Percentiles rank a stretch among this genome's conserved stretches.
phyloP scores from a whole-genome alignment of 179 eudicot species.

The Corrigiola litoralis region DNA sequence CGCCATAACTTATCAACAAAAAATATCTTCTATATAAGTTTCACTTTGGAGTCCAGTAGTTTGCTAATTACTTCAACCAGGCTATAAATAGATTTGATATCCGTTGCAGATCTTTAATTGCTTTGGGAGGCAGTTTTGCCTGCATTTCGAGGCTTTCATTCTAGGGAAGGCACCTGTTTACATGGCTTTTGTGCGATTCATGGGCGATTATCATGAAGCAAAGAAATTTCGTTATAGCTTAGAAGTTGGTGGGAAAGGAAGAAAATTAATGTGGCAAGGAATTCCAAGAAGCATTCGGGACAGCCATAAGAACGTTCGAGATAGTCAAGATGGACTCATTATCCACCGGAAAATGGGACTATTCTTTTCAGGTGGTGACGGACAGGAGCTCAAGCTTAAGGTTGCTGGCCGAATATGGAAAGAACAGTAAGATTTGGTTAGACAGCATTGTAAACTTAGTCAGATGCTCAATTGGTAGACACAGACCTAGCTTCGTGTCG shows the following conservation, averaged over 20 bases:
- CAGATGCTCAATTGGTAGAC: too few species aligned
- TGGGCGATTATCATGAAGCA: conserved; percentile 46
- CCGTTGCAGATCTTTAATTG: conserved; percentile 67
- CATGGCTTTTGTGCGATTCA: conserved; percentile 44
- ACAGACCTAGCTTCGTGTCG: too few species aligned
- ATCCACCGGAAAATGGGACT: conserved; percentile 46
- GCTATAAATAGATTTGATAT: too few species aligned
- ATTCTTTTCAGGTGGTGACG: conserved; percentile 42
- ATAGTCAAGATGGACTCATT: conserved; percentile 46
- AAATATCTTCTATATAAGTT: too few species aligned
- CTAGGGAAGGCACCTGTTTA: conserved; percentile 47
- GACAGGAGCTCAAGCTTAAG: conserved; percentile 38
- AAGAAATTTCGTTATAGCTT: conserved; percentile 34
- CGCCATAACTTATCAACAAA: too few species aligned
- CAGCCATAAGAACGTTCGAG: conserved; percentile 39
- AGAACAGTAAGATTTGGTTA: too few species aligned
- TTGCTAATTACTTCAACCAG: too few species aligned
- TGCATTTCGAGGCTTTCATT: conserved; percentile 56
- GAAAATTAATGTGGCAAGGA: conserved; percentile 42
- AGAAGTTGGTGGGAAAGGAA: conserved; percentile 41
- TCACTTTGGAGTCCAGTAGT: too few species aligned
- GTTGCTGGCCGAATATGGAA: conserved; percentile 44
- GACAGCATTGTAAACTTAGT: too few species aligned
- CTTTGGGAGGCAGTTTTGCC: conserved; percentile 71
- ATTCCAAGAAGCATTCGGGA: conserved; percentile 42